phyloP scores from a whole-genome alignment of 495 filamentous ascomycete genomes.

The Penicillium waksmanii region DNA sequence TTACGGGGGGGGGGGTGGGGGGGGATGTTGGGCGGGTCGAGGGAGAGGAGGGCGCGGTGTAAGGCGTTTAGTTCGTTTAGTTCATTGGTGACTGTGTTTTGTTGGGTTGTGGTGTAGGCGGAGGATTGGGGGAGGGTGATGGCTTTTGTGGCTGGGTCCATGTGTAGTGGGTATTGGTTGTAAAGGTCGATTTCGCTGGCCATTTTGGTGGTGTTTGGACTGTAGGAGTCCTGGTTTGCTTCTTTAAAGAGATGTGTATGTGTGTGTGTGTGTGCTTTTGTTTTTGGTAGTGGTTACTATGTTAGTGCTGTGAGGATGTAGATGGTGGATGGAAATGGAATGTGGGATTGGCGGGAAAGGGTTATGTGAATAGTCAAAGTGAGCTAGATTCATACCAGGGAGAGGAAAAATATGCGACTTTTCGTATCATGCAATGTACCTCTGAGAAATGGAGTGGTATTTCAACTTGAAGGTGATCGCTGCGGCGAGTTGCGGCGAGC shows the following conservation, averaged over 20 bases:
- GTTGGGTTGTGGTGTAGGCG: conserved; percentile 36
- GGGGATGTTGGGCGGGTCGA: conserved; percentile 59
- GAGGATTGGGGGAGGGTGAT: conserved; percentile 60
- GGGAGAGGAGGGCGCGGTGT: conserved; percentile 68
- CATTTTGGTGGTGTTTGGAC: conserved; percentile 35
- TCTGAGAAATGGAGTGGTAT: neutral
- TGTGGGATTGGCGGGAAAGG: neutral
- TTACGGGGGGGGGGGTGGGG: conserved; percentile 80
- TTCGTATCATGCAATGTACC: neutral
- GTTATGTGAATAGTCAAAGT: neutral
- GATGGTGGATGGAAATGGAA: neutral
- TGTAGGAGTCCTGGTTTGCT: conserved; percentile 5
- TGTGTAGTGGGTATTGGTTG: conserved; percentile 75
- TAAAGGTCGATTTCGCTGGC: conserved; percentile 66
- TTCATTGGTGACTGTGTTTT: conserved; percentile 60
- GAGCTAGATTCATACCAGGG: neutral
- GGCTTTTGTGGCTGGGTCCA: conserved; percentile 79
- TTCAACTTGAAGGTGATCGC: neutral
- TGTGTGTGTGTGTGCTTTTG: conserved; percentile 6
- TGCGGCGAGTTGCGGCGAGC: conserved; percentile 18
- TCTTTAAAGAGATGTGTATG: conserved; percentile 4
- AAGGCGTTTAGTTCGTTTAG: conserved; percentile 72
- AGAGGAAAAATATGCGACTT: neutral
- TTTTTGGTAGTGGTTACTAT: conserved; percentile 6
- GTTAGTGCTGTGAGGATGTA: conserved; percentile 18